Evolutionary conservation across 176 grass and related monocot genomes (phyloP).

Genomic region (Rhynchospora pubera): DNA sequence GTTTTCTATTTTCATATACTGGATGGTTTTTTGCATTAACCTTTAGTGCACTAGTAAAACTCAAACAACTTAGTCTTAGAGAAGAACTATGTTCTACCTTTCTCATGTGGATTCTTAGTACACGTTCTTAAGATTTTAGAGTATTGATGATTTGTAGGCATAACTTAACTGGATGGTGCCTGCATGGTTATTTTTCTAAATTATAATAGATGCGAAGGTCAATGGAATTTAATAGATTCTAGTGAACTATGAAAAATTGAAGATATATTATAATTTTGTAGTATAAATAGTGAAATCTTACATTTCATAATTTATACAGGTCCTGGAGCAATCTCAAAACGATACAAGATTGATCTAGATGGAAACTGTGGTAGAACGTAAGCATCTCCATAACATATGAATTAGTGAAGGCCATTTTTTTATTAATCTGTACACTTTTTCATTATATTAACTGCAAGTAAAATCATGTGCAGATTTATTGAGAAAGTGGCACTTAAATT

Average conservation of each 20-base stretch:
- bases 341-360: conserved; percentile 73
- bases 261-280: not conserved
- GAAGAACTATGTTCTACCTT: not conserved
- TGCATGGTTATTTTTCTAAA: not conserved
- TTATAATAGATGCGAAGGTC: not conserved
- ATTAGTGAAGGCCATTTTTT: not conserved
- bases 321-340: conserved; percentile 48
- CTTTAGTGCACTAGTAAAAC: not conserved
- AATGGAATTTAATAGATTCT: not conserved
- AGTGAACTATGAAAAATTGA: not conserved
- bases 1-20: not conserved
- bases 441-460: conserved; percentile 2
- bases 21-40: conserved; percentile 8
- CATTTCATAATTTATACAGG: conserved; percentile 34
- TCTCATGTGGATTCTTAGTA: not conserved
- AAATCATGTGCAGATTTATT: conserved; percentile 55
- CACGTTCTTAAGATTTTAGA: not conserved
- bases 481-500: conserved; percentile 64
- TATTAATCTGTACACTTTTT: not conserved
- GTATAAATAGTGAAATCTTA: not conserved
- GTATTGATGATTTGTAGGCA: not conserved
- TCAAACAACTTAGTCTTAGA: not conserved
- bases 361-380: conserved; percentile 67
- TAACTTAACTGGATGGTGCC: not conserved
- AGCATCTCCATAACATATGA: conserved; percentile 18